A percentile compares a stretch with the other conserved stretches of the same genome.
phyloP scores from a whole-genome alignment of 495 filamentous ascomycete genomes.

The Lasiosphaeris hirsuta region DNA sequence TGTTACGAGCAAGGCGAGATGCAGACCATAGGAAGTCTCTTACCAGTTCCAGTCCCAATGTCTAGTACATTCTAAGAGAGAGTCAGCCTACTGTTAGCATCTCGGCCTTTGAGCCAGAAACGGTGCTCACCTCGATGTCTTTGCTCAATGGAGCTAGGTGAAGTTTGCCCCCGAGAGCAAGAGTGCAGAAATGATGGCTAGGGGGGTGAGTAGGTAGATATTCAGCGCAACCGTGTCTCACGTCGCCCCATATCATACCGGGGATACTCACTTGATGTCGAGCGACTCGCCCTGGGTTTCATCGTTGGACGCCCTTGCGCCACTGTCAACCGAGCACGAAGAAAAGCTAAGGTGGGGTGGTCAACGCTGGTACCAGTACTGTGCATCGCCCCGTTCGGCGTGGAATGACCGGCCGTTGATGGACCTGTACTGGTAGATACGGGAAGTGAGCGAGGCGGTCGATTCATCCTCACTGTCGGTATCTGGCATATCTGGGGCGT shows the following conservation, averaged over 20 bases:
- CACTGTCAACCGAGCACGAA: neutral
- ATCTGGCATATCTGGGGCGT: too few relatives aligned
- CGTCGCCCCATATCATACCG: neutral
- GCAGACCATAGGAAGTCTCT: neutral
- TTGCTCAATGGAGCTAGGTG: conserved; percentile 53
- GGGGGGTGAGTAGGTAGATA: too few relatives aligned
- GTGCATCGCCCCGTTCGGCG: conserved; percentile 23
- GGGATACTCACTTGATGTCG: conserved; percentile 35
- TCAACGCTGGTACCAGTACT: conserved; percentile 31
- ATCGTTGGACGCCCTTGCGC: conserved; percentile 37
- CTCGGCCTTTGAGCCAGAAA: neutral
- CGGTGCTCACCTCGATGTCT: conserved; percentile 17
- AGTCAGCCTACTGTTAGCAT: neutral
- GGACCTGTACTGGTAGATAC: conserved; percentile 40
- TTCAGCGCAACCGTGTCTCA: neutral
- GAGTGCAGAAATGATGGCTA: conserved; percentile 36
- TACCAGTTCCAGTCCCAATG: neutral
- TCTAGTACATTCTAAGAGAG: neutral
- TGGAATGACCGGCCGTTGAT: conserved; percentile 41
- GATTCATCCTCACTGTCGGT: conserved; percentile 4
- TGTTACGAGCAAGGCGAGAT: too few relatives aligned
- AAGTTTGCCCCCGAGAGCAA: conserved; percentile 52
- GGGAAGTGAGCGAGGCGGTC: conserved; percentile 44
- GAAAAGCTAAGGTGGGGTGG: neutral
- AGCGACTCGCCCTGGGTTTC: conserved; percentile 36